Conservation (phyloP, 768 basidiomycete species). For the Rhodotorula kratochvilovae region DNA sequence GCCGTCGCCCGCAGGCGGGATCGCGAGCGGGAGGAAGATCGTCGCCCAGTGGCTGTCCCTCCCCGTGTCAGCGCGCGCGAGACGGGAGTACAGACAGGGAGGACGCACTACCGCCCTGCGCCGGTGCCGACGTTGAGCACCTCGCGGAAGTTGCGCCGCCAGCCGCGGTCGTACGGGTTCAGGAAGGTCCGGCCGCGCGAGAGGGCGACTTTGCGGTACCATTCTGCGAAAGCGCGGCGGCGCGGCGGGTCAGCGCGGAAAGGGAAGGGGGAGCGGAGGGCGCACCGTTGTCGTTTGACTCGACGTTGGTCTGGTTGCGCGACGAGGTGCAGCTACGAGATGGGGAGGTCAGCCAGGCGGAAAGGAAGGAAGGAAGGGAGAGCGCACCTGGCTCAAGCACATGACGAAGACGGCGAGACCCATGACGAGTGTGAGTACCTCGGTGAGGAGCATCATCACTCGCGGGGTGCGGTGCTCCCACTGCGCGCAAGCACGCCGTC, state of each 20-base stretch:
- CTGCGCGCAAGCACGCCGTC: conserved; percentile 29
- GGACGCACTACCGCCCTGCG: conserved; percentile 69
- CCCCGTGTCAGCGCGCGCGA: not conserved
- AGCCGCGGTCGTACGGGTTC: conserved; percentile 86
- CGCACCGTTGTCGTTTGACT: conserved; percentile 72
- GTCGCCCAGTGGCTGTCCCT: conserved; percentile 63
- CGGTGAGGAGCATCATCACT: conserved; percentile 65
- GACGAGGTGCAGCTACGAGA: conserved; percentile 56
- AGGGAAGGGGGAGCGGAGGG: too few relatives aligned
- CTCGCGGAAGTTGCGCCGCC: conserved; percentile 64
- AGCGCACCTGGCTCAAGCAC: conserved; percentile 63
- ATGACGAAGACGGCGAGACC: conserved; percentile 69
- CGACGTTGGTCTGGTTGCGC: conserved; percentile 82
- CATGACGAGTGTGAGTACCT: conserved; percentile 69
- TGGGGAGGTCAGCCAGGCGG: not conserved
- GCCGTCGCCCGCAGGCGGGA: conserved; percentile 80
- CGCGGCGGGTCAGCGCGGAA: not conserved
- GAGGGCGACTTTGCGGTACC: conserved; percentile 67
- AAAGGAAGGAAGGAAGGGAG: not conserved
- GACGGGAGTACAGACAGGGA: not conserved
- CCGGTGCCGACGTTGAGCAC: conserved; percentile 75
- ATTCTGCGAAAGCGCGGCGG: conserved; percentile 43
- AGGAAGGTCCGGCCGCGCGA: conserved; percentile 73
- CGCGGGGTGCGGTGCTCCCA: conserved; percentile 68
- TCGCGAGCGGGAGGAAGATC: conserved; percentile 73